phyloP scores from a whole-genome alignment of 257 asterid genomes.

The Nicotiana tabacum region DNA sequence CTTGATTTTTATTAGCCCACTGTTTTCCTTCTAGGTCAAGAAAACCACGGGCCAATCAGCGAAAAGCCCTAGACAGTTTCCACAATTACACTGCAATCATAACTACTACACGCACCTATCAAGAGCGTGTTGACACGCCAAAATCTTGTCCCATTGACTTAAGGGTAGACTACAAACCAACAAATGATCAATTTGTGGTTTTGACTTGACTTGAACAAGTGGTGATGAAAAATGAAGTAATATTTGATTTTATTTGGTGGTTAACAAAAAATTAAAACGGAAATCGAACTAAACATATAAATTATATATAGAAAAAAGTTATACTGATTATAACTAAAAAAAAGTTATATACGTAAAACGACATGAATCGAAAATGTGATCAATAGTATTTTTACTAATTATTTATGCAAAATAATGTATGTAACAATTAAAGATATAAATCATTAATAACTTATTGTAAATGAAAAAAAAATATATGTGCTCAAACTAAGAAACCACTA shows the following conservation, averaged over 20 bases:
- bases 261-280: background rate
- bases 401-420: too few species aligned
- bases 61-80: background rate
- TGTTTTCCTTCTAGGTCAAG: background rate
- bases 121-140: background rate
- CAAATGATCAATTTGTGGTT: background rate
- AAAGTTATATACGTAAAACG: too few species aligned
- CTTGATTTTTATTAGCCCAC: background rate
- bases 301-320: too few species aligned
- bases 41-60: background rate
- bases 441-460: too few species aligned
- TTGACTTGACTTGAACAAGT: background rate
- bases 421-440: too few species aligned
- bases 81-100: background rate
- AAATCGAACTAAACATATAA: too few species aligned
- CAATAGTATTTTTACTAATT: too few species aligned
- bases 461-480: too few species aligned
- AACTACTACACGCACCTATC: background rate
- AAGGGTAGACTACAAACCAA: background rate
- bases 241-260: background rate
- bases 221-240: background rate
- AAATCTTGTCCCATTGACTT: background rate
- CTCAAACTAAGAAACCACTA: too few species aligned
- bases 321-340: too few species aligned
- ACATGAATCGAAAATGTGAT: too few species aligned